phyloP scores from a whole-genome alignment of 176 grass and related monocot genomes.

The Sorghum bicolor region Sorghum_bicolor_NCBIv3 NC_012872.2:62067501-62068000 shows the following conservation, averaged over 20 bases:
- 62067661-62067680: slow-evolving; percentile 48
- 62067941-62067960: slow-evolving; percentile 41
- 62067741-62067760: slow-evolving; percentile 9
- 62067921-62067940: slow-evolving; percentile 44
- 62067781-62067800: slow-evolving; percentile 43
- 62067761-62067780: slow-evolving; percentile 5
- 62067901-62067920: slow-evolving; percentile 38
- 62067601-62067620: slow-evolving; percentile 58
- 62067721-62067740: background rate
- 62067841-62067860: slow-evolving; percentile 43
- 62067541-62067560: slow-evolving; percentile 31
- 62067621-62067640: slow-evolving; percentile 34
- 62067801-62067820: slow-evolving; percentile 39
- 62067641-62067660: slow-evolving; percentile 43
- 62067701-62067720: background rate
- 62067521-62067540: background rate
- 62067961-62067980: slow-evolving; percentile 53
- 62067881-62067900: slow-evolving; percentile 57
- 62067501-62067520: slow-evolving; percentile 46
- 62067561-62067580: slow-evolving; percentile 43
- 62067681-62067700: slow-evolving; percentile 55
- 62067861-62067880: slow-evolving; percentile 42
- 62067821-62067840: slow-evolving; percentile 56
- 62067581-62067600: slow-evolving; percentile 45
- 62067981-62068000: slow-evolving; percentile 35